Evolutionary conservation across 2,329 filamentous ascomycete species (phyloP).

Genomic region (Hypoxylon sp.): DNA sequence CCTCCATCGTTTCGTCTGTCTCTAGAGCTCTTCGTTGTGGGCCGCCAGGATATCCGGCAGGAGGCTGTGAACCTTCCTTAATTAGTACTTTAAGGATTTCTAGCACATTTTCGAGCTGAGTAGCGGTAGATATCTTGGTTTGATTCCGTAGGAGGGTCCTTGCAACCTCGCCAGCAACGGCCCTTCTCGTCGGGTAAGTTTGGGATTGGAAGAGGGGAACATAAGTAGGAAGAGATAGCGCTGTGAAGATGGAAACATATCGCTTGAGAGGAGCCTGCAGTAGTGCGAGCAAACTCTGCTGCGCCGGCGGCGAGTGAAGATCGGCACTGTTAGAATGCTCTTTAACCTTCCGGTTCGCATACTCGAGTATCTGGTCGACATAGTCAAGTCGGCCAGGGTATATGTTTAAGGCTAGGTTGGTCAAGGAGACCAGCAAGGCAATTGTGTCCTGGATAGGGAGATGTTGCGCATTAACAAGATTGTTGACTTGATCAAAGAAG

Average conservation of each 20-base stretch:
- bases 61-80: conserved; percentile 88
- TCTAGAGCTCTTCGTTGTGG: conserved; percentile 82
- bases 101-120: conserved; percentile 89
- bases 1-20: conserved; percentile 97
- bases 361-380: conserved; percentile 92
- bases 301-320: conserved; percentile 87
- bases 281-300: conserved; percentile 89
- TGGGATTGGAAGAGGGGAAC: conserved; percentile 91
- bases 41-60: conserved; percentile 86
- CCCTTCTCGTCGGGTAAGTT: conserved; percentile 90
- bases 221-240: conserved; percentile 91
- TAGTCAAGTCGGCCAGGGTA: conserved; percentile 95
- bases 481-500: conserved; percentile 96
- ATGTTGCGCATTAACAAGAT: conserved; percentile 90
- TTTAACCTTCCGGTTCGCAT: conserved; percentile 86
- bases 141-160: conserved; percentile 86
- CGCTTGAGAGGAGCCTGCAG: conserved; percentile 91
- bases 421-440: conserved; percentile 91
- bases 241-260: conserved; percentile 96
- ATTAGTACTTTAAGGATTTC: conserved; percentile 92
- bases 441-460: conserved; percentile 96
- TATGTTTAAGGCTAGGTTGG: conserved; percentile 94
- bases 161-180: conserved; percentile 90
- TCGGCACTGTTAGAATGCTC: conserved; percentile 97
- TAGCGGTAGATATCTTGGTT: conserved; percentile 81